A percentile compares a stretch with the other conserved stretches of the same genome.
These are phyloP conservation scores for Plectosphaerella plurivora DNA, from an alignment of 2,329 filamentous ascomycete genomes.

Conservation along the genomic window DNA sequence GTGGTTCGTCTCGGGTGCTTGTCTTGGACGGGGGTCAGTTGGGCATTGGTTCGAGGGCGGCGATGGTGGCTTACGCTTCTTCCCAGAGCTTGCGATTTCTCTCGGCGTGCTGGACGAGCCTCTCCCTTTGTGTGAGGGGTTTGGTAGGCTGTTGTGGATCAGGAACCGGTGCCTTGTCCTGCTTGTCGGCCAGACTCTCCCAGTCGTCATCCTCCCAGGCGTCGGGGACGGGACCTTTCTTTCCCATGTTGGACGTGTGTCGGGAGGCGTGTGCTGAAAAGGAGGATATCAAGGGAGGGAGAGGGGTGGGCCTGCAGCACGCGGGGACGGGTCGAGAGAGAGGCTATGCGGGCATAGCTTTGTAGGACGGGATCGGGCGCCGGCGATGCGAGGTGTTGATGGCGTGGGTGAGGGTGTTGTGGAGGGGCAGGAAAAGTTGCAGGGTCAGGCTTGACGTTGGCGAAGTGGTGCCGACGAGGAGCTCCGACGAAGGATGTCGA, in stretches of 20 bases:
- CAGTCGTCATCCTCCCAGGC: constrained; percentile 93
- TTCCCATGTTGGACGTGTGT: constrained; percentile 33
- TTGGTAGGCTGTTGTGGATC: constrained; percentile 25
- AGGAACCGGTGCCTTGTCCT: constrained; percentile 29
- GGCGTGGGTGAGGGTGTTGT: neutral
- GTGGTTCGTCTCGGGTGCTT: constrained; percentile 69
- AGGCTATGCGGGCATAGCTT: neutral
- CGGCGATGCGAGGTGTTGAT: neutral
- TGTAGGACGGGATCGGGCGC: neutral
- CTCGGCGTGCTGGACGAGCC: constrained; percentile 74
- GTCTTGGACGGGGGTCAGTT: constrained; percentile 38
- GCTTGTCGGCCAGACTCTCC: constrained; percentile 69
- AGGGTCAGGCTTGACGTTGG: too few relatives aligned
- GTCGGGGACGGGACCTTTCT: constrained; percentile 55
- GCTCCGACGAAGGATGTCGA: too few relatives aligned
- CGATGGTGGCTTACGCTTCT: constrained; percentile 60
- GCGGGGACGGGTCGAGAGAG: neutral
- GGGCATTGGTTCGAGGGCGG: neutral
- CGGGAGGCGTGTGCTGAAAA: neutral
- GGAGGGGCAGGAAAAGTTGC: neutral
- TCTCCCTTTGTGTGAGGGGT: constrained; percentile 67
- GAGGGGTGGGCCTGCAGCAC: neutral
- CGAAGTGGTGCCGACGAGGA: too few relatives aligned
- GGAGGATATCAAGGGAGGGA: neutral
- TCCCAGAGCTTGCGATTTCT: constrained; percentile 85